Base-by-base conservation (phyloP, 306 rosid genomes). In the Casuarina cunninghamiana region DNA sequence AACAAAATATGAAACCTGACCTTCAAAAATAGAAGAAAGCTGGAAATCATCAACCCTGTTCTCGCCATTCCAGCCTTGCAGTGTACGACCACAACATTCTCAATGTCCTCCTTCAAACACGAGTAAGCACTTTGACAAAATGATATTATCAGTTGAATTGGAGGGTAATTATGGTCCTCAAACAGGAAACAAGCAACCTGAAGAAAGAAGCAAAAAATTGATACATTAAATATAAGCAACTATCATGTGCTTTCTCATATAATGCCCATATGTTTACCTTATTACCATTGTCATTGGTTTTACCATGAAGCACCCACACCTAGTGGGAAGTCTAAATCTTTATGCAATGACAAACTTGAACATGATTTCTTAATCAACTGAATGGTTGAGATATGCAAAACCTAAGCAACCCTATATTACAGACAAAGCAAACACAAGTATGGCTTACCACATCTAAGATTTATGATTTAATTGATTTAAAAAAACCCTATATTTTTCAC, bases 21-120 rank as follows among this genome's bases (percentile, higher is more conserved):
- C 98, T 93, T 91, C 75, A 96, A 82, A 88, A 87, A 96, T 44
- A 96, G 79, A 75, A 96, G 91, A 87, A 96, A 94, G 86, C 99
- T 96, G 78, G 97, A 93, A 79, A 96, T 96, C 98, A 93, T 96
- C 93, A 96, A 84, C 62, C 99, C 99, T 32, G 99, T 96, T 86
- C 99, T 84, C 0, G 98, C 98, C 98, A 93, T 96, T 82, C 99
- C 99, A 43, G 98, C 97, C 87, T 96, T 96, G 81, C 99, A 96
- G 83, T 96, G 98, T 88, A 96, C 99, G 72, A 91, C 99, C 83
- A 96, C 98, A 45, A 96, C 96, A 84, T 96, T 96, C 87, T 96
- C 98, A 65, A 96, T 90, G 82, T 93, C 99, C 83, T 93, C 84
- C 85, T 93, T 96, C 91, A 96, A 86, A 98, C 99, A 96, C 41